phyloP scores from a whole-genome alignment of 2,329 filamentous ascomycete species.

The Alternaria gaisen region DNA sequence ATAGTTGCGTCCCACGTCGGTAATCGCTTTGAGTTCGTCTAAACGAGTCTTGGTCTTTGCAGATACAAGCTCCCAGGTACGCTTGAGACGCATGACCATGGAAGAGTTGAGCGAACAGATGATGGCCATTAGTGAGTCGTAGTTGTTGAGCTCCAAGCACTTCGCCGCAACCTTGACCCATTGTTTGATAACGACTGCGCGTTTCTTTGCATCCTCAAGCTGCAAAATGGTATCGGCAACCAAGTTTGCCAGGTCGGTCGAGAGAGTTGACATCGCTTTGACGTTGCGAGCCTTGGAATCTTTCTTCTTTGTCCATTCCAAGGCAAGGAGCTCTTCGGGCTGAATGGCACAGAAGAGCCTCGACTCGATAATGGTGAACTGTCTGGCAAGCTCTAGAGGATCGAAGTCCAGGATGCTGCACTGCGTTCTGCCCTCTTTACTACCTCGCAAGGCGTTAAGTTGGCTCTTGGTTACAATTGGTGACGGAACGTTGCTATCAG shows the following conservation, averaged over 20 bases:
- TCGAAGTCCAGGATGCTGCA: slow-evolving; percentile 91
- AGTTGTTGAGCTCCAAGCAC: slow-evolving; percentile 91
- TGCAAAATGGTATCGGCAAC: slow-evolving; percentile 93
- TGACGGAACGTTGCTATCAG: slow-evolving; percentile 75
- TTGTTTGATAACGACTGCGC: slow-evolving; percentile 90
- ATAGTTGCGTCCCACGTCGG: slow-evolving; percentile 92
- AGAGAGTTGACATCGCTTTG: slow-evolving; percentile 90
- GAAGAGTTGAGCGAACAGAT: slow-evolving; percentile 93
- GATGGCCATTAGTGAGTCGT: slow-evolving; percentile 96
- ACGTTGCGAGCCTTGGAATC: slow-evolving; percentile 85
- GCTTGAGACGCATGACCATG: slow-evolving; percentile 84
- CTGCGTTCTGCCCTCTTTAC: slow-evolving; percentile 74
- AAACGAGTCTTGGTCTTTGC: slow-evolving; percentile 82
- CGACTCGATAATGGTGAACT: slow-evolving; percentile 92
- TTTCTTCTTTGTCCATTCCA: slow-evolving; percentile 92
- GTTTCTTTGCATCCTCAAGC: slow-evolving; percentile 89
- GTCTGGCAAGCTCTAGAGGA: slow-evolving; percentile 86
- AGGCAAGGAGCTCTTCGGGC: slow-evolving; percentile 88
- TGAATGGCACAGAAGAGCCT: slow-evolving; percentile 89
- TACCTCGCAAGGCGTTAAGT: slow-evolving; percentile 73
- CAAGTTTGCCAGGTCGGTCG: slow-evolving; percentile 89
- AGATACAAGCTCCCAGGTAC: slow-evolving; percentile 91
- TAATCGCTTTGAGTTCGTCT: slow-evolving; percentile 80
- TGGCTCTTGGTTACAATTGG: slow-evolving; percentile 80
- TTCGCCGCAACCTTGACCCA: slow-evolving; percentile 95